Conservation (phyloP, 306 rosid genomes). For the Vicia sativa region DNA sequence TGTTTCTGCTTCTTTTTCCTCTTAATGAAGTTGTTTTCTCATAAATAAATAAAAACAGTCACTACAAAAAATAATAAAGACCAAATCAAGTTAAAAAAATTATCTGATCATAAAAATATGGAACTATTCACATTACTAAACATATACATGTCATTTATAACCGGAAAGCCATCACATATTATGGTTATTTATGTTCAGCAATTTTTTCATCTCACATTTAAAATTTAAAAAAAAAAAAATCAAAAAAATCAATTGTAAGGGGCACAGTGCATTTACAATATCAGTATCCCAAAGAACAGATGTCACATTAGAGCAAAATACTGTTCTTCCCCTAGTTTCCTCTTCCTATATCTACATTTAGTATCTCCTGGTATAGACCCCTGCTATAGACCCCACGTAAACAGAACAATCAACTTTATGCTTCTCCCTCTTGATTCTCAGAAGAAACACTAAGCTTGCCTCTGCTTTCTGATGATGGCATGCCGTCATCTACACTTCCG, state of each 20-base stretch:
- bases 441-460: conserved; percentile 55
- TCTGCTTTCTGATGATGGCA: conserved; percentile 51
- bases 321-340: conserved; percentile 42
- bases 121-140: conserved; percentile 1
- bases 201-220: conserved; percentile 12
- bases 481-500: conserved; percentile 38
- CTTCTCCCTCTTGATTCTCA: conserved; percentile 40
- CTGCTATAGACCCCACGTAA: conserved; percentile 26
- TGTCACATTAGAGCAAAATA: conserved; percentile 35
- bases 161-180: not conserved
- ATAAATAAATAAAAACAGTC: no score
- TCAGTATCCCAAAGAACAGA: conserved; percentile 37
- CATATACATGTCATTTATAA: not conserved
- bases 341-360: conserved; percentile 50
- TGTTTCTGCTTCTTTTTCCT: no score
- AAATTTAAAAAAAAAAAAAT: not conserved
- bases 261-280: conserved; percentile 42
- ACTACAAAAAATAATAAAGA: no score
- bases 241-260: conserved; percentile 29
- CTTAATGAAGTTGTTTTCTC: no score
- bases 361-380: conserved; percentile 21
- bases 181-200: not conserved
- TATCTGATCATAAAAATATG: not conserved
- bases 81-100: no score
- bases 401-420: conserved; percentile 23